Conservation (phyloP, 257 asterid genomes). For the Nyctanthes arbortristis region DNA sequence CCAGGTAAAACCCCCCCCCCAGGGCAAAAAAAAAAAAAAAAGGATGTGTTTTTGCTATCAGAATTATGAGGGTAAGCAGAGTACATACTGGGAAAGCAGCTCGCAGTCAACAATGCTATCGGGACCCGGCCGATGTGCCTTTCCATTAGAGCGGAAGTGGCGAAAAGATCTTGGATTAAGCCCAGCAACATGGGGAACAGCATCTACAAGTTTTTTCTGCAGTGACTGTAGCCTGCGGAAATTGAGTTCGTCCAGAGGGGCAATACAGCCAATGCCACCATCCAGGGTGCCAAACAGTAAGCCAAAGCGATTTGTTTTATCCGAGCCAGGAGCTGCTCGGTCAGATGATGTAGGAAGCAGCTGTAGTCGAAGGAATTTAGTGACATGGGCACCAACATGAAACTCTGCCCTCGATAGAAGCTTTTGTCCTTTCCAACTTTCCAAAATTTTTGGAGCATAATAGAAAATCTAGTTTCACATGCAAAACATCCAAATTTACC, state of each 20-base stretch:
- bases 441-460: conserved; percentile 88
- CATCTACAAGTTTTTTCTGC: conserved; percentile 89
- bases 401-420: conserved; percentile 95
- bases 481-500: conserved; percentile 5
- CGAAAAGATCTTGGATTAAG: conserved; percentile 90
- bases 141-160: conserved; percentile 82
- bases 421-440: conserved; percentile 99
- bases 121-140: conserved; percentile 98
- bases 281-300: conserved; percentile 87
- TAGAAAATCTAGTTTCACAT: conserved; percentile 65
- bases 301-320: conserved; percentile 92
- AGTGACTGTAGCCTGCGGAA: conserved; percentile 95
- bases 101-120: conserved; percentile 93
- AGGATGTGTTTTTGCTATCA: conserved; percentile 1
- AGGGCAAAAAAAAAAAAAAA: background rate
- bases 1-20: too few species aligned
- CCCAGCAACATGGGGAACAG: conserved; percentile 89
- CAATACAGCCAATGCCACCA: conserved; percentile 94
- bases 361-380: conserved; percentile 87
- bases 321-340: conserved; percentile 67
- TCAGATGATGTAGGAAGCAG: conserved; percentile 79
- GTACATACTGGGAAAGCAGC: conserved; percentile 83
- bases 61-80: conserved; percentile 4
- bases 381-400: conserved; percentile 87
- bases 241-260: conserved; percentile 93